Percentiles rank a stretch among this genome's conserved stretches.
Conservation (phyloP, 2,329 filamentous ascomycete species). For the Didymella pinodella region DNA sequence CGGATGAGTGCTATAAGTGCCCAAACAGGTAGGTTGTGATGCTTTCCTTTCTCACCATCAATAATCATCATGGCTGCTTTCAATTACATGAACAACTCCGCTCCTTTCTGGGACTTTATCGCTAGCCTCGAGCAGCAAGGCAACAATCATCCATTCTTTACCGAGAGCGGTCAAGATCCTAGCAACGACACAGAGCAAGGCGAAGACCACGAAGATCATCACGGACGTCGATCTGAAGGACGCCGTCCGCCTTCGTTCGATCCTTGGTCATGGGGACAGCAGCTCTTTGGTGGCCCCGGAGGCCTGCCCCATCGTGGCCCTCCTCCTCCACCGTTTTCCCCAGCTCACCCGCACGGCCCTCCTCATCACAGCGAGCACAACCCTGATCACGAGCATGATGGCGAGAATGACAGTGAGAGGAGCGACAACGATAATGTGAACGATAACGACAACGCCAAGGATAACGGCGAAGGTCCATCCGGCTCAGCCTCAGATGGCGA, state of each 20-base stretch:
- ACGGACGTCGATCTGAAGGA: background rate
- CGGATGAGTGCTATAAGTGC: conserved; percentile 35
- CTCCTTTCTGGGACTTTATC: conserved; percentile 65
- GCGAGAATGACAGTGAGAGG: conserved; percentile 27
- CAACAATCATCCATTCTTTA: conserved; percentile 56
- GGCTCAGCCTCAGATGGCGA: conserved; percentile 42
- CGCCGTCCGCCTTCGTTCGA: conserved; percentile 30
- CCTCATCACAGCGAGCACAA: conserved; percentile 18
- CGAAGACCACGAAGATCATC: conserved; percentile 31
- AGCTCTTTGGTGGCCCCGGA: conserved; percentile 36
- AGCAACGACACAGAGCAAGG: conserved; percentile 37
- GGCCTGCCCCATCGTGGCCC: conserved; percentile 43
- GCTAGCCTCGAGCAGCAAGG: conserved; percentile 59
- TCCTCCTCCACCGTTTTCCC: conserved; percentile 16
- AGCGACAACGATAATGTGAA: conserved; percentile 31
- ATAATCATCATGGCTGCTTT: conserved; percentile 57
- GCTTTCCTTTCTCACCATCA: conserved; percentile 20
- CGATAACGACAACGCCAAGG: conserved; percentile 35
- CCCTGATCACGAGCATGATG: conserved; percentile 21
- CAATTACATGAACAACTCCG: conserved; percentile 61
- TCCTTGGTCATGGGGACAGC: conserved; percentile 48
- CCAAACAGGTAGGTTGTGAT: conserved; percentile 20
- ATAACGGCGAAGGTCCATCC: conserved; percentile 41
- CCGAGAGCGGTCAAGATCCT: conserved; percentile 31
- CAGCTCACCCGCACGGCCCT: conserved; percentile 24